A percentile compares a stretch with the other conserved stretches of the same genome.
Evolutionary conservation across 1,284 basidiomycete species (phyloP).

Genomic region (Pisolithus thermaeus): DNA sequence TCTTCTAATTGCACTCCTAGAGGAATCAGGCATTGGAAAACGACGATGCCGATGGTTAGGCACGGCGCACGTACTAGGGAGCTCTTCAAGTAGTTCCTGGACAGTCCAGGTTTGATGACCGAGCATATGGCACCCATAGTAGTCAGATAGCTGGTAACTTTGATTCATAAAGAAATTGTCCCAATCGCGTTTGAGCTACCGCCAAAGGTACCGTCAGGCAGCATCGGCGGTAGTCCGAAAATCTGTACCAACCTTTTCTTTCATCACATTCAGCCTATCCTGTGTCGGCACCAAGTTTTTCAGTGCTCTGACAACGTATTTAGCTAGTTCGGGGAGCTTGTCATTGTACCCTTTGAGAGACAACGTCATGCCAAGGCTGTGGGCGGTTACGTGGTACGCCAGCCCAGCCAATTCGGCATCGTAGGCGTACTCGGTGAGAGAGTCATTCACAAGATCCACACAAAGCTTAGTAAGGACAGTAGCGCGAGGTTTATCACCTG

Average conservation of each 20-base stretch:
- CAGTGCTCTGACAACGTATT: constrained; percentile 72
- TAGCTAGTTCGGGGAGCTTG: constrained; percentile 77
- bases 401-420: constrained; percentile 92
- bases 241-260: constrained; percentile 65
- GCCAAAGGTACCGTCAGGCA: constrained; percentile 6
- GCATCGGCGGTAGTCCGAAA: background rate
- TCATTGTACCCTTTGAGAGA: constrained; percentile 89
- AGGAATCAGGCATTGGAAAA: background rate
- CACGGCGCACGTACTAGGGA: constrained; percentile 54
- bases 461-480: constrained; percentile 70
- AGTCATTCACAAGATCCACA: constrained; percentile 83
- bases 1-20: constrained; percentile 44
- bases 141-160: too few species aligned
- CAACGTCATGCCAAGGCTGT: constrained; percentile 67
- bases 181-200: constrained; percentile 66
- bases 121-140: constrained; percentile 68
- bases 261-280: constrained; percentile 77
- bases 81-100: constrained; percentile 74
- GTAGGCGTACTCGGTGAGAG: constrained; percentile 88
- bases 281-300: constrained; percentile 65
- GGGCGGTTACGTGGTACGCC: constrained; percentile 66
- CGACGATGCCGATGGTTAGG: background rate
- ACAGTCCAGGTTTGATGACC: constrained; percentile 75
- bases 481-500: constrained; percentile 51
- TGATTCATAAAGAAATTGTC: constrained; percentile 86